A percentile compares a stretch with the other conserved stretches of the same genome.
Conservation (phyloP, 306 rosid genomes). For the Geum urbanum region DNA sequence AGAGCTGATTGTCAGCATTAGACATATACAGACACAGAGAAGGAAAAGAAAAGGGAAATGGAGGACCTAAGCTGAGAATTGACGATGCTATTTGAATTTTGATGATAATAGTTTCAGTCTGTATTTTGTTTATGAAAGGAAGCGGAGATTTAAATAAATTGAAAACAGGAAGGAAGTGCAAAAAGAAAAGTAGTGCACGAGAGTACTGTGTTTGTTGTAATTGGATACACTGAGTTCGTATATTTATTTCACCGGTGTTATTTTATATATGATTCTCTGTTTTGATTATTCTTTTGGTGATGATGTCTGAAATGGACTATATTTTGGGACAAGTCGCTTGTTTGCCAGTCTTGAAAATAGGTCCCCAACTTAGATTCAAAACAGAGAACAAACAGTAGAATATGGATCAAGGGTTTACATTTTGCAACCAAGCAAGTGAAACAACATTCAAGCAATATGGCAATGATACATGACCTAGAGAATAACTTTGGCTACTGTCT, state of each 20-base stretch:
- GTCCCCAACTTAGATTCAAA: neutral
- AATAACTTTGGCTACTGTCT: too few relatives aligned
- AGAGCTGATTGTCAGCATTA: neutral
- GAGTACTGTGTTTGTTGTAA: neutral
- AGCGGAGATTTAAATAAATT: too few relatives aligned
- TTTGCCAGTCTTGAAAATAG: neutral
- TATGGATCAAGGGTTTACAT: too few relatives aligned
- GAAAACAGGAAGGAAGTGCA: too few relatives aligned
- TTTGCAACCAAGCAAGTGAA: too few relatives aligned
- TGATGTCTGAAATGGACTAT: neutral
- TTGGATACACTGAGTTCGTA: neutral
- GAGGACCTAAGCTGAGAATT: neutral
- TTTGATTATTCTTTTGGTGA: slow-evolving; percentile 5
- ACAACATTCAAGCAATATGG: too few relatives aligned
- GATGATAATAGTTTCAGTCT: neutral
- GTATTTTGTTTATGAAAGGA: too few relatives aligned
- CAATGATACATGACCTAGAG: too few relatives aligned
- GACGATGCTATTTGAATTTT: neutral
- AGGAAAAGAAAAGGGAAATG: neutral
- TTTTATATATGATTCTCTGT: neutral
- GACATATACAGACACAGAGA: neutral
- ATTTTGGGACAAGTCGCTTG: neutral
- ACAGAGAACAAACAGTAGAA: too few relatives aligned
- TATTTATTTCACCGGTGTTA: neutral
- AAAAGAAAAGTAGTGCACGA: too few relatives aligned